Base-by-base conservation (phyloP, 495 filamentous ascomycete genomes). In the Amphirosellinia nigrospora region DNA sequence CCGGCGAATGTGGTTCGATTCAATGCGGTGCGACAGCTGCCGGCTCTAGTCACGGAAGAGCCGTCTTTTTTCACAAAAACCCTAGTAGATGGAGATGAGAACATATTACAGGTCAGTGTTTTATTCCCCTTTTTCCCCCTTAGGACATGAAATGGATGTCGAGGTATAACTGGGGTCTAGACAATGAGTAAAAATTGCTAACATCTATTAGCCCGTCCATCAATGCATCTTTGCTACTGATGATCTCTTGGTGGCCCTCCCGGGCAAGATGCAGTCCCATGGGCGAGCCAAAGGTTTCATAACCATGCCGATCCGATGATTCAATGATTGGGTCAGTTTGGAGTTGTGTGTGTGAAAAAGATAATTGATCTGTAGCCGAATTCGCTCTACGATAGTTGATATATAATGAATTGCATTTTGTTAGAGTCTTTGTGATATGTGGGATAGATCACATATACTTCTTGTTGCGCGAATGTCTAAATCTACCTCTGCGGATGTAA, bases 201-300 rank as follows among this genome's bases (percentile, higher is more conserved):
- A n/a, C n/a, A n/a, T n/a, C n/a, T n/a, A n/a, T n/a, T n/a, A n/a
- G n/a, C 58, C 36, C 0, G 36, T 61, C 21, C 58, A 61, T 8
- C 58, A 61, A 28, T 32, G 58, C 19, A 30, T 61, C 43, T 61
- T 61, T 61, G 36, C 58, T 16, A 61, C 58, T 26, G 58, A 61
- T 36, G 58, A 61, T 61, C 58, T 61, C 10, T 4, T 61, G 2
- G 58, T 61, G 21, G 58, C 58, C 13, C 19, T 61, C 19, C 58
- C 58, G 10, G 36, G 58, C 15, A 43, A 61, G 58, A 61, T 61
- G 58, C 58, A 61, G 38, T 19, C 9, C 11, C 58, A 61, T 43
- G 58, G 58, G 13, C 58, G 58, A 61, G 58, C 58, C 8, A 61
- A 32, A 28, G 58, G 58, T 41, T 61, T 61, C 36, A 61, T 39